A percentile compares a stretch with the other conserved stretches of the same genome.
These are phyloP conservation scores for Dentipellis sp. DNA, from an alignment of 768 basidiomycete genomes.

Conservation along the genomic window DNA sequence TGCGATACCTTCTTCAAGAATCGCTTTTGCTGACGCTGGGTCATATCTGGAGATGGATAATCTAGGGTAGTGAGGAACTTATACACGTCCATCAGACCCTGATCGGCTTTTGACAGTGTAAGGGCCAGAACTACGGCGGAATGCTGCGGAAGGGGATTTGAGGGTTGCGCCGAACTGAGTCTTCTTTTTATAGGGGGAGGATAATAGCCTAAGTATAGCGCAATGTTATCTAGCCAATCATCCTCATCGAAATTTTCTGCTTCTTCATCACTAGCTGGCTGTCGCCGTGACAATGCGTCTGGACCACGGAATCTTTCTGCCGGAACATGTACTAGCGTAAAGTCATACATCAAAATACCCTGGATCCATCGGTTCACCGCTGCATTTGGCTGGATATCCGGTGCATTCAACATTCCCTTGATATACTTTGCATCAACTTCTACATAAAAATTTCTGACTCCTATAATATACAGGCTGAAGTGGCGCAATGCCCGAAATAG, in stretches of 20 bases:
- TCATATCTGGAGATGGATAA: background rate
- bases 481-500: conserved; percentile 12
- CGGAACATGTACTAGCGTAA: conserved; percentile 28
- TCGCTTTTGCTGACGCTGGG: background rate
- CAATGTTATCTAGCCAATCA: background rate
- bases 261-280: background rate
- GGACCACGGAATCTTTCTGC: conserved; percentile 15
- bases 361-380: conserved; percentile 34
- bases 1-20: background rate
- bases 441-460: conserved; percentile 17
- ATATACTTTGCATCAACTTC: conserved; percentile 32
- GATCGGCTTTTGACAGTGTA: background rate
- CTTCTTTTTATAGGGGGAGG: background rate
- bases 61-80: background rate
- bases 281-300: conserved; percentile 21
- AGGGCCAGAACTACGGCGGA: background rate
- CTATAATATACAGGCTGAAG: conserved; percentile 17
- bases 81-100: background rate
- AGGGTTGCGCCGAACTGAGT: background rate
- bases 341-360: conserved; percentile 27
- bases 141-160: too few species aligned
- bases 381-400: conserved; percentile 27
- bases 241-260: background rate
- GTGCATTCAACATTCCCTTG: conserved; percentile 30
- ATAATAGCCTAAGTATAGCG: background rate